phyloP scores from a whole-genome alignment of 805 yeast genomes.

The Kodamaea hsintzibuensis region DNA sequence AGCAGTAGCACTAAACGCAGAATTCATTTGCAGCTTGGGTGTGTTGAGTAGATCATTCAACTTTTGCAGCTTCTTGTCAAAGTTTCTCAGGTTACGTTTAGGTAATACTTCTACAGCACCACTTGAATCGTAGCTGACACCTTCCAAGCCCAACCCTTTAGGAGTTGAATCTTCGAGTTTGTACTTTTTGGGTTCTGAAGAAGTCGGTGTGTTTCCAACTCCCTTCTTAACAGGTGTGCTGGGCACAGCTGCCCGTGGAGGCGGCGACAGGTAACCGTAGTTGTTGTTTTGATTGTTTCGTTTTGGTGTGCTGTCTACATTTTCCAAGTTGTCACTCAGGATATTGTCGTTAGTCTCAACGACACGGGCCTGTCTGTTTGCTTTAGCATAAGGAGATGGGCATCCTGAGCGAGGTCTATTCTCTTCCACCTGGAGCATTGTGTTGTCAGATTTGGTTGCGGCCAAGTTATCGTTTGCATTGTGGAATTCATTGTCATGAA shows the following conservation, averaged over 20 bases:
- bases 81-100: conserved; percentile 3
- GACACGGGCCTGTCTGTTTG: conserved; percentile 46
- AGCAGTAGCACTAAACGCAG: not conserved
- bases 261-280: conserved; percentile 31
- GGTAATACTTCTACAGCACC: conserved; percentile 1
- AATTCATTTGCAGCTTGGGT: not conserved
- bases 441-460: not conserved
- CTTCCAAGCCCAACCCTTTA: conserved; percentile 41
- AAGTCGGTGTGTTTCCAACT: conserved; percentile 16
- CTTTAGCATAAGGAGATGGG: conserved; percentile 43
- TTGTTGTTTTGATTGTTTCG: conserved; percentile 13
- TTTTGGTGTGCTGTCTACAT: conserved; percentile 14
- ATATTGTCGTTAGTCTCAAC: conserved; percentile 37
- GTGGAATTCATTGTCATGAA: conserved; percentile 35
- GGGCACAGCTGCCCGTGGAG: conserved; percentile 37
- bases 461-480: conserved; percentile 14
- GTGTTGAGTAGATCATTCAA: conserved; percentile 3
- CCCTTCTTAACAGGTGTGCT: conserved; percentile 25
- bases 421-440: conserved; percentile 18
- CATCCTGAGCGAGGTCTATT: conserved; percentile 27
- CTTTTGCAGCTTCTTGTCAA: conserved; percentile 1
- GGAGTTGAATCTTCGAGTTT: conserved; percentile 7
- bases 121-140: conserved; percentile 26
- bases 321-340: conserved; percentile 13
- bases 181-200: conserved; percentile 8